Evolutionary conservation across 805 yeast species (phyloP), one percentile per base, ranked within the genome.

Genomic region (Saturnispora diversa): DNA sequence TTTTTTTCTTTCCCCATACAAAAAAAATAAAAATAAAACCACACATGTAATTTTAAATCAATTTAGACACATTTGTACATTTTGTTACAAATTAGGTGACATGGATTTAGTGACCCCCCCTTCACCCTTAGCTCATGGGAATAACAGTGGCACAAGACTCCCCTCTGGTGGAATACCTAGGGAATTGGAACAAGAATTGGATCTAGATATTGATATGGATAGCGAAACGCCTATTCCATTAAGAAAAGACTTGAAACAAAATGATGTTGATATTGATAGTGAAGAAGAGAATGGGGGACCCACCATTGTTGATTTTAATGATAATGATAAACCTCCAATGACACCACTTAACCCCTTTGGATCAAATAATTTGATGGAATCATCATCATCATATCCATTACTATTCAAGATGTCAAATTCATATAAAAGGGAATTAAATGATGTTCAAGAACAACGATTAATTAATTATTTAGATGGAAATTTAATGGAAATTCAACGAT

Each of bases 371-470:
- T n/a, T n/a, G n/a, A n/a, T n/a, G n/a, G 31, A 35, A n/a, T 37
- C 54, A 30, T 44, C 45, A 10, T 50, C 62, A 3, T 53, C 59
- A 2, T 36, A 42, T 13, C 56, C 60, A 7, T 44, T 50, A 5
- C 43, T 45, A 11, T 47, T 57, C 17, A 27, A n/a, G 9, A 39
- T 28, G 25, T 15, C 17, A 3, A 24, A 7, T 3, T 13, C 13
- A 6, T 11, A 27, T 2, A 28, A 31, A 13, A 5, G 27, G 2
- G 12, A 10, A 31, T 58, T 73, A 3, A 64, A 71, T 0, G 48
- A 54, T 31, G 46, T 66, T 0, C 87, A 81, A 50, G 82, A 79
- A 52, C 70, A 77, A 32, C 68, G 70, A 47, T 64, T 80, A 44
- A 59, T 72, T 17, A 60, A 64, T 16, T 77, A 75, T 48, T 65